Conservation (phyloP, 441 rosid species). For the Brassica balearica region DNA sequence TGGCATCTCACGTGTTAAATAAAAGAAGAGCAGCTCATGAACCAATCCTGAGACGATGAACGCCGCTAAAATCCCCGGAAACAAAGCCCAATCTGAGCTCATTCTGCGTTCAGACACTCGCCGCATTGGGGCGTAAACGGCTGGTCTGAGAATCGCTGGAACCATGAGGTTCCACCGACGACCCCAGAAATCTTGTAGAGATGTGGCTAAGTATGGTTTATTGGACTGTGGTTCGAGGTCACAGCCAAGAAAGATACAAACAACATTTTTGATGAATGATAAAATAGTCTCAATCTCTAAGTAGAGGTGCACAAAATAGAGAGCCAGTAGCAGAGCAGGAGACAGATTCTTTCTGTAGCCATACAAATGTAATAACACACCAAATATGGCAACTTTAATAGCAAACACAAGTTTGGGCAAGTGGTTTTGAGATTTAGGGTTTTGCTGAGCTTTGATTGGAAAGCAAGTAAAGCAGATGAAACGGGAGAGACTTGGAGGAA, state of each 20-base stretch:
- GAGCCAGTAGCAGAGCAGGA: neutral
- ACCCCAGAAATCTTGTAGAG: conserved; percentile 4
- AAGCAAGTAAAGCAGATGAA: conserved; percentile 1
- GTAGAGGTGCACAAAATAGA: neutral
- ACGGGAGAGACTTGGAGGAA: neutral
- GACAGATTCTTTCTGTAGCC: neutral
- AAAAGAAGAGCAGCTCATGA: neutral
- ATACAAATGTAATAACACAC: neutral
- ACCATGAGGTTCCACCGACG: conserved; percentile 7
- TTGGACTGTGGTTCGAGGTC: conserved; percentile 1
- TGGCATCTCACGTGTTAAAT: neutral
- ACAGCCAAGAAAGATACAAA: neutral
- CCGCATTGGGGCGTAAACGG: conserved; percentile 1
- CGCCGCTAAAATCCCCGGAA: neutral
- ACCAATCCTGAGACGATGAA: neutral
- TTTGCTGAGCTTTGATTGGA: neutral
- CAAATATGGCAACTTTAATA: neutral
- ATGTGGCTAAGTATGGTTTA: conserved; percentile 4
- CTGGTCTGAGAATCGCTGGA: conserved; percentile 2
- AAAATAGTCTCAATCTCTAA: neutral
- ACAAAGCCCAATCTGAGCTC: neutral
- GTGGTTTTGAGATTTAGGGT: neutral
- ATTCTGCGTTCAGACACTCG: neutral
- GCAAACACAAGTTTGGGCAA: neutral
- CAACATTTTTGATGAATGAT: neutral